Evolutionary conservation across 495 filamentous ascomycete species (phyloP).

Genomic region (Penicillium taxi): DNA sequence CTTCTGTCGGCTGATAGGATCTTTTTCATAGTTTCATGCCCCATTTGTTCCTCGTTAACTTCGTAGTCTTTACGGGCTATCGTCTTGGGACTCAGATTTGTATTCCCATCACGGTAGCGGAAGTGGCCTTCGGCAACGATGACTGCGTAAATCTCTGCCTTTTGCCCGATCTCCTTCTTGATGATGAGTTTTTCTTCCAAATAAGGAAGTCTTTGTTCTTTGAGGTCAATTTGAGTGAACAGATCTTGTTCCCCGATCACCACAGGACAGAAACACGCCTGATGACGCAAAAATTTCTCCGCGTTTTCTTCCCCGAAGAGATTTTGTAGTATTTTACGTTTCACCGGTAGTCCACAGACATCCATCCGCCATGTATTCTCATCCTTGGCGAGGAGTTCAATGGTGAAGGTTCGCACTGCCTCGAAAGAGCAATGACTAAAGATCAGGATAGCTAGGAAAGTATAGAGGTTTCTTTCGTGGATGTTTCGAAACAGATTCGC

Average conservation of each 20-base stretch:
- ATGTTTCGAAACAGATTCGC: constrained; percentile 13
- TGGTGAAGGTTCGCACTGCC: constrained; percentile 20
- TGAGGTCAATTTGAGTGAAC: constrained; percentile 10
- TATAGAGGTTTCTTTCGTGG: constrained; percentile 14
- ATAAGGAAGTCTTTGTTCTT: constrained; percentile 26
- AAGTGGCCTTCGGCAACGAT: constrained; percentile 29
- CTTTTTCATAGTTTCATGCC: constrained; percentile 23
- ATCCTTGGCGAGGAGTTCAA: constrained; percentile 13
- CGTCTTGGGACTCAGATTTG: constrained; percentile 6
- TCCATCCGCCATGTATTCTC: constrained; percentile 8
- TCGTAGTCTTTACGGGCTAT: constrained; percentile 7
- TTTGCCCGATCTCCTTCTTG: constrained; percentile 18
- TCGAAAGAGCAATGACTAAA: constrained; percentile 22
- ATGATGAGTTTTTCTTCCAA: constrained; percentile 15
- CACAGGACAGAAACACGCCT: constrained; percentile 28
- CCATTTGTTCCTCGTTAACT: constrained; percentile 3
- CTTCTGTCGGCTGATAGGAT: constrained; percentile 16
- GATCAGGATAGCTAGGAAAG: constrained; percentile 25
- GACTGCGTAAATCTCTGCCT: constrained; percentile 28
- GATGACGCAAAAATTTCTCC: constrained; percentile 21
- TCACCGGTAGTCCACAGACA: constrained; percentile 4
- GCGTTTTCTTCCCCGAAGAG: constrained; percentile 18
- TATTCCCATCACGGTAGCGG: constrained; percentile 7
- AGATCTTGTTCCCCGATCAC: constrained; percentile 21
- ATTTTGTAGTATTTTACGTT: constrained; percentile 8